Evolutionary conservation across 2,329 filamentous ascomycete genomes (phyloP).

Genomic region (Teratosphaeria pseudoeucalypti): DNA sequence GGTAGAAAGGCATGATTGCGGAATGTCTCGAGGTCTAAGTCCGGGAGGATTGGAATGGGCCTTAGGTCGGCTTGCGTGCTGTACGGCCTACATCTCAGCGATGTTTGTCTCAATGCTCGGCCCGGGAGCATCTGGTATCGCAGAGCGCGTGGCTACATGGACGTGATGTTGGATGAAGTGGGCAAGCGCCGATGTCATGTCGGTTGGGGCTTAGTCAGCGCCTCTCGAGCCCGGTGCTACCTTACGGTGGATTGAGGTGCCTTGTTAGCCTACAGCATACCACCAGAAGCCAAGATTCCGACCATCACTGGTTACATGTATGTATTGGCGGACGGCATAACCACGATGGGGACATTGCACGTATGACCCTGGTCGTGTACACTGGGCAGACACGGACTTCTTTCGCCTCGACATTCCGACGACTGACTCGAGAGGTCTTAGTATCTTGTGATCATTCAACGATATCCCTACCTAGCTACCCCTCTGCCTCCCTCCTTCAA

Average conservation of each 20-base stretch:
- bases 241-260: too few species aligned
- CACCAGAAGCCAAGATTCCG: not conserved
- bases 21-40: slow-evolving; percentile 35
- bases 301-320: not conserved
- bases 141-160: not conserved
- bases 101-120: not conserved
- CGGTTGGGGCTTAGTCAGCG: not conserved
- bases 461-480: not conserved
- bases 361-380: not conserved
- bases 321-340: not conserved
- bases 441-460: not conserved
- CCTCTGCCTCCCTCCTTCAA: not conserved
- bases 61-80: slow-evolving; percentile 4
- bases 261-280: not conserved
- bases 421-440: not conserved
- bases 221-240: too few species aligned
- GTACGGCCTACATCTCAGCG: slow-evolving; percentile 6
- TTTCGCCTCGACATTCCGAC: not conserved
- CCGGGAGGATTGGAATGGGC: slow-evolving; percentile 15
- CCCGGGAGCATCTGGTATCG: slow-evolving; percentile 5
- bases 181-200: not conserved
- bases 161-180: not conserved
- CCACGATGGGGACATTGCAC: not conserved
- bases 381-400: not conserved
- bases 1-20: slow-evolving; percentile 43